These are phyloP conservation scores for Fusarium anguioides DNA, from an alignment of 2,329 filamentous ascomycete species.

Conservation along the genomic window DNA sequence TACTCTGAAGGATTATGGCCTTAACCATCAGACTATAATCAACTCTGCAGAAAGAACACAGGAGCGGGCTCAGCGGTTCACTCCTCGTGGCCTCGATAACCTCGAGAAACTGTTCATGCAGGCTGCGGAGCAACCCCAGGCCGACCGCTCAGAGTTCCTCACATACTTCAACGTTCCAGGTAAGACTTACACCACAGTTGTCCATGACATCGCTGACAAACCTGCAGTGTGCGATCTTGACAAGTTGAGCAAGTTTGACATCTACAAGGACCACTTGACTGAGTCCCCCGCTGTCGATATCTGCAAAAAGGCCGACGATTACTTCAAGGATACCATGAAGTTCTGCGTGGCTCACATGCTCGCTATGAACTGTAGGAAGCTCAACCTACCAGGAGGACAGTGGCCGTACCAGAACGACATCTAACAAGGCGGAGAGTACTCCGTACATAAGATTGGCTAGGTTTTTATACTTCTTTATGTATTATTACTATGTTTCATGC, in stretches of 20 bases:
- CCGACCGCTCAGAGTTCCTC: not conserved
- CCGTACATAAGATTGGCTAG: too few relatives aligned
- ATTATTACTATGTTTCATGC: too few relatives aligned
- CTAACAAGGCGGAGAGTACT: too few relatives aligned
- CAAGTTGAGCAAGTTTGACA: too few relatives aligned
- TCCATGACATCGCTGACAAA: not conserved
- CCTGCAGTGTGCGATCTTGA: not conserved
- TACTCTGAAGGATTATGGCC: not conserved
- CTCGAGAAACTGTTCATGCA: not conserved
- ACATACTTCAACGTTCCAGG: constrained; percentile 3
- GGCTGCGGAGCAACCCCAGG: not conserved
- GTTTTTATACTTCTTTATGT: too few relatives aligned
- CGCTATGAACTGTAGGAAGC: not conserved
- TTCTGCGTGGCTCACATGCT: not conserved
- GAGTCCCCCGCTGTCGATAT: too few relatives aligned
- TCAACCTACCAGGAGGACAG: not conserved
- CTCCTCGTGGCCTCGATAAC: not conserved
- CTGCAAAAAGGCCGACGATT: too few relatives aligned
- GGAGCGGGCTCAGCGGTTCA: not conserved
- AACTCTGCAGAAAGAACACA: not conserved
- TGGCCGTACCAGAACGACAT: constrained; percentile 7
- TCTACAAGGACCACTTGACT: not conserved
- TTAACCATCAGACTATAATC: not conserved
- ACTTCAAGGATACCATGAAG: not conserved
- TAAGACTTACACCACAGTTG: not conserved